phyloP scores from a whole-genome alignment of 371 early-diverging fungal genomes.

The Apophysomyces trapeziformis region DNA sequence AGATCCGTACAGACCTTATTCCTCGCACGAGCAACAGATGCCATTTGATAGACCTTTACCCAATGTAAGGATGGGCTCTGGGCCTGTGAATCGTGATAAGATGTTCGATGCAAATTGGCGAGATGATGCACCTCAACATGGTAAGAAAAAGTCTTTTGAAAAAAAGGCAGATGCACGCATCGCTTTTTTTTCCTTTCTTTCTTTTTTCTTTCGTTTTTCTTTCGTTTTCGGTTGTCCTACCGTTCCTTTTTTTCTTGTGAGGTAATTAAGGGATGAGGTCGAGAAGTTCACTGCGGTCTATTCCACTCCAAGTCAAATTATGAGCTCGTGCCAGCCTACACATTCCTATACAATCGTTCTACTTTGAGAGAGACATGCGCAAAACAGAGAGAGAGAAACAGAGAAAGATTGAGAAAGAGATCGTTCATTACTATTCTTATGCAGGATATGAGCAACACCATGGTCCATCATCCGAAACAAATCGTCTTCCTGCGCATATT shows the following conservation, averaged over 20 bases:
- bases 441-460: conserved; percentile 11
- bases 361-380: not conserved
- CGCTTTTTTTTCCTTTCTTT: not conserved
- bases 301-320: not conserved
- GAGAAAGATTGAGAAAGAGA: not conserved
- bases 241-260: not conserved
- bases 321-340: not conserved
- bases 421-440: conserved; percentile 6
- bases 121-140: not conserved
- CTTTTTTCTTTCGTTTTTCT: no score
- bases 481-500: conserved; percentile 39
- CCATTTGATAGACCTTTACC: conserved; percentile 3
- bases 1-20: conserved; percentile 3
- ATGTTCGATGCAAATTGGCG: conserved; percentile 3
- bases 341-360: not conserved
- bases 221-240: no score
- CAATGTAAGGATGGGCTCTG: not conserved
- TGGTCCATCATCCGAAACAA: conserved; percentile 6
- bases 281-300: not conserved
- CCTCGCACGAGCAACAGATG: conserved; percentile 6
- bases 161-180: not conserved
- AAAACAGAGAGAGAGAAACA: not conserved
- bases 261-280: not conserved
- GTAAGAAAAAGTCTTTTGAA: not conserved
- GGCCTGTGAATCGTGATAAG: conserved; percentile 2